These are phyloP conservation scores for Globisporangium recalcitrans DNA, from an alignment of 352 stramenopile species.

Conservation along the genomic window DNA sequence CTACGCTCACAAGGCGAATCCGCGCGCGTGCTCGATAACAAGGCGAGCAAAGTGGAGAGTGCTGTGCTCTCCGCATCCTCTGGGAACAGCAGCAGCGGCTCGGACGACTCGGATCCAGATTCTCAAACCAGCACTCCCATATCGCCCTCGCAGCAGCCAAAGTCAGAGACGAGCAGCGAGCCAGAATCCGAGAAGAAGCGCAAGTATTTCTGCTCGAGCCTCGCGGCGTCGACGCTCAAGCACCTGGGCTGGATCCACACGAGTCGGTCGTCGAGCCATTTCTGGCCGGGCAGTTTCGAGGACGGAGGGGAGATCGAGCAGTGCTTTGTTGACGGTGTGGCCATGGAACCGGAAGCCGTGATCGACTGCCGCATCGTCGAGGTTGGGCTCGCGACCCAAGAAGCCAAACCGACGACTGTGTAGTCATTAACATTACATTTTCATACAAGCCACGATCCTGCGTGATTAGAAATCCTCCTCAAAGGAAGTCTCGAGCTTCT, in stretches of 20 bases:
- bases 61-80: not conserved
- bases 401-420: conserved; percentile 13
- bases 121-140: not conserved
- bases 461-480: conserved; percentile 59
- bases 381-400: conserved; percentile 53
- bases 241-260: conserved; percentile 73
- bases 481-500: conserved; percentile 75
- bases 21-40: conserved; percentile 20
- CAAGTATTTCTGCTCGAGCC: conserved; percentile 86
- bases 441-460: not conserved
- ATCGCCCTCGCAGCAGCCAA: not conserved
- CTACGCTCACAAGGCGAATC: conserved; percentile 52
- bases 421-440: not conserved
- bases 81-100: not conserved
- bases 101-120: conserved; percentile 11
- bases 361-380: conserved; percentile 83
- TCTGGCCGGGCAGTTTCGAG: conserved; percentile 83
- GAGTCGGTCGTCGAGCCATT: conserved; percentile 62
- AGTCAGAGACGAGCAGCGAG: not conserved
- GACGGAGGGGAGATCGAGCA: conserved; percentile 69
- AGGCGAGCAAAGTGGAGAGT: not conserved
- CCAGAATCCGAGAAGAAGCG: conserved; percentile 25
- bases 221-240: conserved; percentile 74
- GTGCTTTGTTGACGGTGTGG: conserved; percentile 37
- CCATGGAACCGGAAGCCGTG: conserved; percentile 49